These are phyloP conservation scores for Phytophthora tentaculata DNA, from an alignment of 352 stramenopile genomes.

Conservation along the genomic window DNA sequence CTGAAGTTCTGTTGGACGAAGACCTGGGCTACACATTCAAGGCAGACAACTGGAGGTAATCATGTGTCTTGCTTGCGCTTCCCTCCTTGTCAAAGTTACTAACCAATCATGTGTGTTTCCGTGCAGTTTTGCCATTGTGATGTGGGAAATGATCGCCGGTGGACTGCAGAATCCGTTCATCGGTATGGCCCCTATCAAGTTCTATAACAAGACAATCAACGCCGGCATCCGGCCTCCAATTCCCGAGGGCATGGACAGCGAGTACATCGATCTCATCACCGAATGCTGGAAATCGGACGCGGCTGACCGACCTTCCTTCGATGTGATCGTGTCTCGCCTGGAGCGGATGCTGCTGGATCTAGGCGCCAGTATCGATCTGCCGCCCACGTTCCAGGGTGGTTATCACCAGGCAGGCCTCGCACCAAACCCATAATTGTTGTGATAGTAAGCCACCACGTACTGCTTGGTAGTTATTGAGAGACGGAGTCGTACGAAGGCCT, in stretches of 20 bases:
- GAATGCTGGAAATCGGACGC: constrained; percentile 88
- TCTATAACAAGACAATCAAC: constrained; percentile 90
- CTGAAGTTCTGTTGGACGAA: constrained; percentile 89
- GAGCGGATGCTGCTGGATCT: constrained; percentile 76
- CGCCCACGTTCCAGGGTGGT: constrained; percentile 83
- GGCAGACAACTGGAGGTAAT: constrained; percentile 91
- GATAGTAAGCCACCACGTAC: constrained; percentile 24
- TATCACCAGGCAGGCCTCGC: constrained; percentile 72
- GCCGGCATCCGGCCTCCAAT: constrained; percentile 75
- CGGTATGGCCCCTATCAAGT: constrained; percentile 91
- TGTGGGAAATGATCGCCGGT: constrained; percentile 92
- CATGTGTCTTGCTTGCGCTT: not conserved
- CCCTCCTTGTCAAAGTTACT: not conserved
- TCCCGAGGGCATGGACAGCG: constrained; percentile 65
- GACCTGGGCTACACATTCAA: constrained; percentile 91
- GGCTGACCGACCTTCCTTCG: constrained; percentile 73
- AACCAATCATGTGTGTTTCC: not conserved
- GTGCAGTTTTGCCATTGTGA: constrained; percentile 86
- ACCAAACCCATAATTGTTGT: constrained; percentile 33
- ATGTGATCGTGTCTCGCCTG: constrained; percentile 78
- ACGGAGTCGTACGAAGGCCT: constrained; percentile 35
- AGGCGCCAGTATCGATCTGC: constrained; percentile 82
- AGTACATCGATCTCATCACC: constrained; percentile 79
- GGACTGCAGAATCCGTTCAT: constrained; percentile 86
- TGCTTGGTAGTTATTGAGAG: constrained; percentile 43